Base-by-base conservation (phyloP, 306 rosid species). In the Ormosia emarginata region DNA sequence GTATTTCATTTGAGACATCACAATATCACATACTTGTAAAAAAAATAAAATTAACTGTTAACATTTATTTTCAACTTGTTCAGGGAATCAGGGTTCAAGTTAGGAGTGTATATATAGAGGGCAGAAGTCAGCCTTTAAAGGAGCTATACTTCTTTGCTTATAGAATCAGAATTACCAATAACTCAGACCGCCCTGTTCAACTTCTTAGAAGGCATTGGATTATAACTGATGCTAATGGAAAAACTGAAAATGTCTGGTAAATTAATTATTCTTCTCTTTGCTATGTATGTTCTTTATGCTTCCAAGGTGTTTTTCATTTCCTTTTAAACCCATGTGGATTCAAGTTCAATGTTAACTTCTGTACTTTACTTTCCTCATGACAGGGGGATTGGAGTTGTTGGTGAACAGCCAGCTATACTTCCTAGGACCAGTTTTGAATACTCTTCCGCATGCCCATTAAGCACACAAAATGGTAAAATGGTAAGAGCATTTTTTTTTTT, bases 131-230 rank as follows among this genome's bases (percentile, higher is more conserved):
- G 55, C 94, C 95, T 78, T 83, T 86, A 29, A 83, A 86, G 84
- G 92, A 85, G 65, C 80, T 67, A 41, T 91, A 88, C 86, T 94
- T 88, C 77, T 94, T 89, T 88, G 93, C 91, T 8, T 94, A 86
- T 49, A 87, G 84, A 85, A 87, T 92, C 79, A 85, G 86, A 83
- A 85, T 94, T 34, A 90, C 94, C 82, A 92, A 94, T 85, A 91
- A 87, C 71, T 90, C 95, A 14, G 87, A 85, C 11, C 87, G 87
- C 44, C 80, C 96, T 12, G 87, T 90, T 78, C 98, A 94, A 71
- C 97, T 92, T 81, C 90, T 94, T 41, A 87, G 94, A 90, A 92
- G 94, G 76, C 98, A 94, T 79, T 94, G 98, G 97, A 90, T 92
- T 82, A 68, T 90, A 71, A 86, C 92, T 44, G 94, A 94, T 90